Evolutionary conservation across 768 basidiomycete genomes (phyloP), one percentile per base, ranked within the genome.

Genomic region (Panellus pusillus): DNA sequence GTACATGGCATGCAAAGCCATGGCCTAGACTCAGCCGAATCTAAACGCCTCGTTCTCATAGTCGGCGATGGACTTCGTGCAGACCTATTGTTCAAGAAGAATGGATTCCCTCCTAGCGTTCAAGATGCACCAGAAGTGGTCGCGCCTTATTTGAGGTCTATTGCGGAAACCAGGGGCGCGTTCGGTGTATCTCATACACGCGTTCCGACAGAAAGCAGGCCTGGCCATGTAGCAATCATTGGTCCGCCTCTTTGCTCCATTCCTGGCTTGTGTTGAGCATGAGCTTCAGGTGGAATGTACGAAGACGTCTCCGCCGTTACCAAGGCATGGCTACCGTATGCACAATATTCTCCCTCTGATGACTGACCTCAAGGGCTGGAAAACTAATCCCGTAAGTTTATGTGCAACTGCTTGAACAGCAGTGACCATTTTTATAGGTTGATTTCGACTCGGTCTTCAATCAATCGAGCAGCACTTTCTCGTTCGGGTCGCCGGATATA

Each of bases 391-490:
- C 44, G 89, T 89, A 61, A 58, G 71, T 58, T 11, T 24, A n/a
- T 11, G 18, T 13, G 42, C 20, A 20, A n/a, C 48, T 27, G 5
- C 8, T n/a, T 41, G 42, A 27, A 39, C 58, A 60, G 53, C 78
- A 68, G 74, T 37, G 44, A 48, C 49, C 51, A 46, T n/a, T 50
- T 28, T n/a, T 15, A 11, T 45, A 78, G 77, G 76, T 93, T 45
- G 82, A 91, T 61, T 93, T 94, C 65, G 91, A 94, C 67, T 91
- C 90, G 1, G 83, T 93, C 13, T 91, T 94, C 68, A 94, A 93
- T 63, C 87, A 84, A 62, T 91, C 90, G 2, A 79, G 77, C 36
- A 72, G 78, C 18, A 90, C 90, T 0, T 94, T 83, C 65, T 87
- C 89, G 1, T 93, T 94, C 54, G 92, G 92, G 1, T 89, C 87